These are phyloP conservation scores for Ganoderma boninense DNA, from an alignment of 1,284 basidiomycete species.

Conservation along the genomic window DNA sequence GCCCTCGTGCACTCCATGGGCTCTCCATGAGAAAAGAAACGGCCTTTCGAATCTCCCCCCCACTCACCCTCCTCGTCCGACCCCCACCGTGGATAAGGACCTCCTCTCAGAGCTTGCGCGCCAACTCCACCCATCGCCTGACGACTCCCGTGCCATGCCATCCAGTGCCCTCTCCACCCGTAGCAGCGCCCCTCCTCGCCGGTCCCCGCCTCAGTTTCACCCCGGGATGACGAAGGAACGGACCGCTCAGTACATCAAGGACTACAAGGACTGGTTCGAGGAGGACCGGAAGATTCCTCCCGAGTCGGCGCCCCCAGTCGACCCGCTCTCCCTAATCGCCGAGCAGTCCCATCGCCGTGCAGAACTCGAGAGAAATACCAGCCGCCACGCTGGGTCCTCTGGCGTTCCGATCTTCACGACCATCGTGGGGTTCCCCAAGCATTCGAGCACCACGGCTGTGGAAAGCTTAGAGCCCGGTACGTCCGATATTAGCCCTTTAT, in stretches of 20 bases:
- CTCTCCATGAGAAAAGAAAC: slow-evolving; percentile 6
- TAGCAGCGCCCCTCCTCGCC: neutral
- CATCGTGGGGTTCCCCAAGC: slow-evolving; percentile 28
- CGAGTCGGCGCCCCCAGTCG: slow-evolving; percentile 10
- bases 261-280: slow-evolving; percentile 26
- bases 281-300: slow-evolving; percentile 27
- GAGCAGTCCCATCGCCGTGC: slow-evolving; percentile 20
- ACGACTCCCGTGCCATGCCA: neutral
- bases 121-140: slow-evolving; percentile 3
- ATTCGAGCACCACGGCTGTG: slow-evolving; percentile 23
- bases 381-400: neutral
- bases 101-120: slow-evolving; percentile 11
- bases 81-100: slow-evolving; percentile 17
- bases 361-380: slow-evolving; percentile 12
- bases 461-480: slow-evolving; percentile 19
- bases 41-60: neutral
- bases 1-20: slow-evolving; percentile 15
- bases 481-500: neutral
- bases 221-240: slow-evolving; percentile 16
- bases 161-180: neutral
- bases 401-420: slow-evolving; percentile 22
- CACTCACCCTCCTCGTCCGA: neutral
- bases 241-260: slow-evolving; percentile 13
- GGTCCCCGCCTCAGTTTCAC: slow-evolving; percentile 17
- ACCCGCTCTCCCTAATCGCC: slow-evolving; percentile 15